Base-by-base conservation (phyloP, 2,329 filamentous ascomycete genomes). In the Rhynchosporium agropyri region DNA sequence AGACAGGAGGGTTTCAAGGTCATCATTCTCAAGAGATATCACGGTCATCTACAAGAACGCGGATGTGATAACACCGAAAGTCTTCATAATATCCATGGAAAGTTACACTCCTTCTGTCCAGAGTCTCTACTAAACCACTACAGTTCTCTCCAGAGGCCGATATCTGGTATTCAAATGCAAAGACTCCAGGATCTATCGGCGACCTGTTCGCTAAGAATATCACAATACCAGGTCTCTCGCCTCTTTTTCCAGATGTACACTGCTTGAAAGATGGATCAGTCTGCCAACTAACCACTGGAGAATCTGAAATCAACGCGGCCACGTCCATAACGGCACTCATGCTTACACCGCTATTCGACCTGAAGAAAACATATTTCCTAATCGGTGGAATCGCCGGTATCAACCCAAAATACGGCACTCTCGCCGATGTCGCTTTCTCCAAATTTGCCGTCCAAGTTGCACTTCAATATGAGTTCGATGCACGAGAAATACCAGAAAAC, bases 301-400 rank as follows among this genome's bases (percentile, higher is more conserved):
- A 89, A 74, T 80, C 81, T 9, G 89, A 91, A 76, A 90, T 92
- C 78, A 93, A 92, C 72, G 88, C 90, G 0, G 90, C 90, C 0
- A 76, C 83, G 6, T 87, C 87, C 0, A 81, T 90, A 64, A 81
- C 81, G 53, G 84, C 89, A 0, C 78, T 92, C 9, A 78, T 84
- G n/a, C 79, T 87, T 13, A 89, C 85, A 0, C 73, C 78, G 1
- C 71, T 77, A 10, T 91, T 92, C 74, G 81, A 92, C 75, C 79
- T 92, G 12, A 80, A 77, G 1, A 75, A 79, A 54, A 89, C 89
- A 0, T 92, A 92, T 76, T 91, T 91, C 75, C 75, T 92, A 62
- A 75, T 90, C 36, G 85, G 82, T 0, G 90, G 89, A 2, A 92
- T 93, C 65, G 89, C 86, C 1, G 89, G 90, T n/a, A 80, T 91